phyloP scores from a whole-genome alignment of 352 stramenopile genomes.

The Globisporangium barbulae region DNA sequence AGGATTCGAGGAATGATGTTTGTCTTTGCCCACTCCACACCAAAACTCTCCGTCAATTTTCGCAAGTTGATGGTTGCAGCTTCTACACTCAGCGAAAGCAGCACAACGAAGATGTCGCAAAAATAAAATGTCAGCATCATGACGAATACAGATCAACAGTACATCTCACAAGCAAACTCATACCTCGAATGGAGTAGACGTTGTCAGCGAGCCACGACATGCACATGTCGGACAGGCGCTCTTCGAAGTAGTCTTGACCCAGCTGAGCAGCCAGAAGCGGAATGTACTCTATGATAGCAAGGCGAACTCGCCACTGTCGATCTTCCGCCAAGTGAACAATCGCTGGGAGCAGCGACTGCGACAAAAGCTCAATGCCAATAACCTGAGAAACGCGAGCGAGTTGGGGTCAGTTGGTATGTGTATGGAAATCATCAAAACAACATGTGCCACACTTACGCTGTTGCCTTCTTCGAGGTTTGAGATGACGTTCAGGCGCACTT shows the following conservation, averaged over 20 bases:
- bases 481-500: conserved; percentile 99
- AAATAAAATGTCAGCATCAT: not conserved
- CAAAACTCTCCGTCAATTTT: conserved; percentile 93
- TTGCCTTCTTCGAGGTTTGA: conserved; percentile 96
- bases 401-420: not conserved
- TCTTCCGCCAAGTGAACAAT: conserved; percentile 98
- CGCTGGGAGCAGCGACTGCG: conserved; percentile 95
- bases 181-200: conserved; percentile 94
- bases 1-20: conserved; percentile 94
- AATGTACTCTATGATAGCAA: conserved; percentile 99
- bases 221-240: conserved; percentile 93
- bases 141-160: not conserved
- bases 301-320: conserved; percentile 97
- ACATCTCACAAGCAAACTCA: not conserved
- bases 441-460: conserved; percentile 45
- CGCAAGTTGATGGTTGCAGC: conserved; percentile 96
- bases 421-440: not conserved
- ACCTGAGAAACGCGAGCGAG: conserved; percentile 45
- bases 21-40: conserved; percentile 92
- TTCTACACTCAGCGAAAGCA: conserved; percentile 29
- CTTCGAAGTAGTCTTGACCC: conserved; percentile 95
- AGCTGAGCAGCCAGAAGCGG: conserved; percentile 95
- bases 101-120: not conserved
- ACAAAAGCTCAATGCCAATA: conserved; percentile 96
- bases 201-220: conserved; percentile 97